phyloP scores from a whole-genome alignment of 805 yeast species.

The Phaffomyces antillensis region DNA sequence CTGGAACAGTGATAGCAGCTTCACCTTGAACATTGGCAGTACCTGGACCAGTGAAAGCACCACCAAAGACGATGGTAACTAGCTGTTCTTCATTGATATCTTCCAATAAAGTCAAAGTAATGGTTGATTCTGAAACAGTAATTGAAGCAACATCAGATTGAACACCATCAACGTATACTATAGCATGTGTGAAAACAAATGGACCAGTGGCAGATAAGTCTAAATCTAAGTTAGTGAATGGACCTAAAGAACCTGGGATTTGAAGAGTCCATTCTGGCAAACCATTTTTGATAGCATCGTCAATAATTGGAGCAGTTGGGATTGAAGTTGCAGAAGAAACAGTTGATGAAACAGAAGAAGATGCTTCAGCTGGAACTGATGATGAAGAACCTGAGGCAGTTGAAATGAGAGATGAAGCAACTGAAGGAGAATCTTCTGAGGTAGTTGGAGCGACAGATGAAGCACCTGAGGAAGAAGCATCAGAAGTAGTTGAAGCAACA shows the following conservation, averaged over 20 bases:
- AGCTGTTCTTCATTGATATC: neutral
- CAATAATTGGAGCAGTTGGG: slow-evolving; percentile 1
- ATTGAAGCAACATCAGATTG: neutral
- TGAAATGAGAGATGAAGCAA: neutral
- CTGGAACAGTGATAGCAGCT: neutral
- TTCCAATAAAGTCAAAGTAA: neutral
- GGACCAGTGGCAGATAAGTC: slow-evolving; percentile 4
- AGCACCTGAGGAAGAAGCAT: neutral
- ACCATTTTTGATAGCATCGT: slow-evolving; percentile 8
- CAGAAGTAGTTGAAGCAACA: neutral
- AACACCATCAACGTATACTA: slow-evolving; percentile 8
- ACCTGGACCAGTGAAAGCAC: slow-evolving; percentile 1
- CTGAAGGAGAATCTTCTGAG: neutral
- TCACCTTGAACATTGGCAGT: neutral
- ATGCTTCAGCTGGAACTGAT: neutral
- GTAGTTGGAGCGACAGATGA: neutral
- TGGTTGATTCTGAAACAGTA: slow-evolving; percentile 3
- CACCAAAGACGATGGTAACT: neutral
- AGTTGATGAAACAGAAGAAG: neutral
- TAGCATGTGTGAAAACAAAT: slow-evolving; percentile 9
- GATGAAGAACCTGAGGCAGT: neutral
- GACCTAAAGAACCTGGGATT: slow-evolving; percentile 3
- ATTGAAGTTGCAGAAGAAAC: neutral
- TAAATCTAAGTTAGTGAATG: slow-evolving; percentile 13
- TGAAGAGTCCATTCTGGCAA: slow-evolving; percentile 8